Base-by-base conservation (phyloP, 2,329 filamentous ascomycete species). In the Calonectria montana region DNA sequence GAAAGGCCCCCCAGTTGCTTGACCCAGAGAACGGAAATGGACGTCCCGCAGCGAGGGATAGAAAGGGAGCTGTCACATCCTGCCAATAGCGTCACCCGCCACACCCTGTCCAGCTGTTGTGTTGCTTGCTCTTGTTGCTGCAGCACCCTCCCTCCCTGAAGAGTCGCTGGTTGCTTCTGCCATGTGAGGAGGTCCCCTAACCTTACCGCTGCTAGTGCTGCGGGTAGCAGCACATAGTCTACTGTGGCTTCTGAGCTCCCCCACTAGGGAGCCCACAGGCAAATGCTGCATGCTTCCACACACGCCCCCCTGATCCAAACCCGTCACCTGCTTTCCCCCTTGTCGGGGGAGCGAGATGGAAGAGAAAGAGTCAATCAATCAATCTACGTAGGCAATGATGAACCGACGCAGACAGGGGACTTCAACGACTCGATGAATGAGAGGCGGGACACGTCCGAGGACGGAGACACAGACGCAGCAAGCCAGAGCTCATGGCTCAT, bases 251-350 rank as follows among this genome's bases (percentile, higher is more conserved):
- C 55, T 39, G 25, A 55, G 50, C 59, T 41, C 59, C 68, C 61
- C 64, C 69, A 71, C 69, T 57, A 64, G 27, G 57, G 66, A 57
- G 47, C 63, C 57, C 69, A 70, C 63, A 21, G 15, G 8, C 23
- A 59, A 29, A n/a, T 25, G 43, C 29, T 10, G 2, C 31, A 35
- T 35, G 21, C 50, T 45, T 41, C 25, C 31, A 43, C 57, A 67
- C 64, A 62, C 68, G 53, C 68, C 68, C 68, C 55, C 64, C 62
- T 25, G 25, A 27, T 7, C 25, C 35, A 31, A 43, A 39, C 18
- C 31, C n/a, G 21, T 35, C 45, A 29, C 39, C 31, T 67, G 35
- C 27, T 50, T 41, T 53, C 29, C 62, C 55, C 48, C 39, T 63
- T 47, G 27, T 67, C 29, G 55, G 29, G 29, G 31, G 31, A 48